Evolutionary conservation across 352 stramenopile genomes (phyloP).

Genomic region (Phytopythium boreale): DNA sequence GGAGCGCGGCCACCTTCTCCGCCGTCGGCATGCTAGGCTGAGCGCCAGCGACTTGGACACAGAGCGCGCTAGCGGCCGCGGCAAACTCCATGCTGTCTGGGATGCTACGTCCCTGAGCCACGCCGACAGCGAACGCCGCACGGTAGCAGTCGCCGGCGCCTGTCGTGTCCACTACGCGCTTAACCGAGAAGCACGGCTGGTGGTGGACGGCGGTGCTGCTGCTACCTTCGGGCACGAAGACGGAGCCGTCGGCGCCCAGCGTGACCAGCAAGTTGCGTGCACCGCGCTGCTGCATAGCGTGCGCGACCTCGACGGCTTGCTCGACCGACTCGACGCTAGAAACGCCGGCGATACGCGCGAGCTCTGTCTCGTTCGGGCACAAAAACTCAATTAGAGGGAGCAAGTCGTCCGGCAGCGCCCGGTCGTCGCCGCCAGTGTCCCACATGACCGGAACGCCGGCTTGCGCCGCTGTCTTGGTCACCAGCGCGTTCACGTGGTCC

Average conservation of each 20-base stretch:
- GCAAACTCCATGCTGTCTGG: constrained; percentile 53
- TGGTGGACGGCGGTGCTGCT: constrained; percentile 20
- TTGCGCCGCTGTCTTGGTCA: constrained; percentile 43
- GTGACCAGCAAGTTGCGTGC: constrained; percentile 65
- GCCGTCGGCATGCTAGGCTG: constrained; percentile 65
- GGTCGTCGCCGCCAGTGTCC: constrained; percentile 76
- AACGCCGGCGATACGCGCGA: constrained; percentile 39
- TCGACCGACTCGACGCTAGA: constrained; percentile 33
- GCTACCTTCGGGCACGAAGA: constrained; percentile 50
- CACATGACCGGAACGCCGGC: constrained; percentile 64
- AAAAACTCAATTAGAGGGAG: constrained; percentile 59
- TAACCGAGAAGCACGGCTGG: constrained; percentile 49
- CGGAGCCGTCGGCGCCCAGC: constrained; percentile 56
- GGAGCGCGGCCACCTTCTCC: constrained; percentile 26
- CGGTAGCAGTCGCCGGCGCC: constrained; percentile 80
- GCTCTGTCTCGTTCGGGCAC: constrained; percentile 79
- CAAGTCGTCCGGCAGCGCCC: constrained; percentile 43
- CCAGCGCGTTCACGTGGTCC: constrained; percentile 42
- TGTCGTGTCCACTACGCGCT: constrained; percentile 75
- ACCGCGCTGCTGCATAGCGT: constrained; percentile 41
- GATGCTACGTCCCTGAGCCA: constrained; percentile 43
- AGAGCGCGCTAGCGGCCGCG: constrained; percentile 59
- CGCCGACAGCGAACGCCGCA: constrained; percentile 57
- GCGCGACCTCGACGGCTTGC: constrained; percentile 52
- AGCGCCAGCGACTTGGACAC: constrained; percentile 57